phyloP scores from a whole-genome alignment of 305 asterid genomes.

The Fraxinus latifolia region DNA sequence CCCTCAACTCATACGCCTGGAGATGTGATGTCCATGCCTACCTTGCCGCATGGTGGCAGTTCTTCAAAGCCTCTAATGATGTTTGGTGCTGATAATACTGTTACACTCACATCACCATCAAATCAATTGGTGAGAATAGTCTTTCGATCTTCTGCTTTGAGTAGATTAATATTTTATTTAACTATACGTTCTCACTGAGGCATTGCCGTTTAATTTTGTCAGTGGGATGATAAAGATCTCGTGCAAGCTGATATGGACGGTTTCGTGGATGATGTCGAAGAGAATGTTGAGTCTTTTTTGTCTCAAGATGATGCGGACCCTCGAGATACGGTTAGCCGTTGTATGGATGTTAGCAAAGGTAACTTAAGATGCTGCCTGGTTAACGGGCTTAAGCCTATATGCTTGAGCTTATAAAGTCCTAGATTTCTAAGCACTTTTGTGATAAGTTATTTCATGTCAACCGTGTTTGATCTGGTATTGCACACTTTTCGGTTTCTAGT shows the following conservation, averaged over 20 bases:
- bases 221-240: constrained; percentile 98
- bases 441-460: not conserved
- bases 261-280: constrained; percentile 94
- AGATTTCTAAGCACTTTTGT: not conserved
- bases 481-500: not conserved
- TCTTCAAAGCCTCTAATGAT: constrained; percentile 84
- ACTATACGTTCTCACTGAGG: constrained; percentile 16
- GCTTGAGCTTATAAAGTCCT: not conserved
- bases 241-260: constrained; percentile 96
- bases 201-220: constrained; percentile 33
- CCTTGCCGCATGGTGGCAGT: constrained; percentile 75
- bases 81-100: constrained; percentile 74
- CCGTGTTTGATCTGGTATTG: not conserved
- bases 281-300: constrained; percentile 86
- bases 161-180: not conserved
- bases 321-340: constrained; percentile 71
- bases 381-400: not conserved
- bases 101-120: constrained; percentile 84
- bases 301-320: constrained; percentile 94
- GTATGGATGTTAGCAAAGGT: constrained; percentile 94
- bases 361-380: not conserved
- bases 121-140: constrained; percentile 68
- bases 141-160: constrained; percentile 3
- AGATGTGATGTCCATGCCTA: constrained; percentile 85
- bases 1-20: constrained; percentile 98